These are phyloP conservation scores for Nakaseomyces bracarensis DNA, from an alignment of 1,139 yeast genomes.

Conservation along the genomic window DNA sequence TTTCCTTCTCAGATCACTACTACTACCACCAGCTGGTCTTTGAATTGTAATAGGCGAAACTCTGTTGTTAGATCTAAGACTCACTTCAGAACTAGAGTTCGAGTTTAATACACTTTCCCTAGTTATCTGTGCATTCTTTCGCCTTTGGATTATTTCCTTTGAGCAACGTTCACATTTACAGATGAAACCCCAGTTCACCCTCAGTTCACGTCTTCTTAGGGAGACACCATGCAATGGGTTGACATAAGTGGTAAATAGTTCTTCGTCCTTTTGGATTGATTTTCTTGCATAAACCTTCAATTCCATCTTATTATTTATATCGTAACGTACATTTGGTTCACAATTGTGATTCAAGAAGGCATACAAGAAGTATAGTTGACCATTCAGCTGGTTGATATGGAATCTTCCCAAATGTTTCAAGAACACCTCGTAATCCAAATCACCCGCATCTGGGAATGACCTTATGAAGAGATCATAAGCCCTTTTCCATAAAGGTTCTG, in stretches of 20 bases:
- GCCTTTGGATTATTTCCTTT: conserved; percentile 36
- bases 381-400: conserved; percentile 64
- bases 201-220: conserved; percentile 56
- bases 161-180: conserved; percentile 64
- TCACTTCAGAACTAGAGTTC: conserved; percentile 2
- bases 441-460: conserved; percentile 39
- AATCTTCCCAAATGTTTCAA: conserved; percentile 60
- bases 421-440: conserved; percentile 47
- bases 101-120: conserved; percentile 12
- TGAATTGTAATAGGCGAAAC: not conserved
- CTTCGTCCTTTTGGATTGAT: conserved; percentile 57
- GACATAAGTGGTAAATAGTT: conserved; percentile 61
- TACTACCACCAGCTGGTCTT: not conserved
- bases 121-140: conserved; percentile 14
- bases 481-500: conserved; percentile 49
- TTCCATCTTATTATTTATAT: conserved; percentile 42
- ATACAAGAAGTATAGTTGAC: conserved; percentile 52
- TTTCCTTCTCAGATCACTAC: conserved; percentile 21
- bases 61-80: not conserved
- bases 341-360: conserved; percentile 75
- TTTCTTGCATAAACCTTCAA: conserved; percentile 53
- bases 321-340: conserved; percentile 58
- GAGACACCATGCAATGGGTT: conserved; percentile 56
- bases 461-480: conserved; percentile 45
- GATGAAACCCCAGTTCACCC: conserved; percentile 80